phyloP scores from a whole-genome alignment of 495 filamentous ascomycete genomes.

The Penicillium mononematosum region DNA sequence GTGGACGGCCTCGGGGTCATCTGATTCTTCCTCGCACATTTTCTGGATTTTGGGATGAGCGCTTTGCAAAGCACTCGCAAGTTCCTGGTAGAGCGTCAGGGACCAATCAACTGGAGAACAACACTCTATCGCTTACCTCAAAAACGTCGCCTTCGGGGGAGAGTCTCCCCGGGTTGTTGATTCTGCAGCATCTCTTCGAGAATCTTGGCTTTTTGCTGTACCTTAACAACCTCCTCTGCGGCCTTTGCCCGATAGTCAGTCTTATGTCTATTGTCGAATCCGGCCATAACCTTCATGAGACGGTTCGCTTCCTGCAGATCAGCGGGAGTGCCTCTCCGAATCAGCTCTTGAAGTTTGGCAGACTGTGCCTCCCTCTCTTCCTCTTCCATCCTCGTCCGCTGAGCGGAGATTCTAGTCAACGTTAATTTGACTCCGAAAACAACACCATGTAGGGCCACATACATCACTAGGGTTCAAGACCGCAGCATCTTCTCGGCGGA shows the following conservation, averaged over 20 bases:
- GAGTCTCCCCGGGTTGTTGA: conserved; percentile 75
- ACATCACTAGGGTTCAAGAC: conserved; percentile 98
- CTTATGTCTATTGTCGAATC: conserved; percentile 90
- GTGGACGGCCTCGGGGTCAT: conserved; percentile 91
- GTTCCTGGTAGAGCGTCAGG: conserved; percentile 54
- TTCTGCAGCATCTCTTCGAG: conserved; percentile 90
- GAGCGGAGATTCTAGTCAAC: conserved; percentile 78
- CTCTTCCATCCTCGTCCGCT: conserved; percentile 96
- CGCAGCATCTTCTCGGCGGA: conserved; percentile 89
- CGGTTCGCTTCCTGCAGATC: conserved; percentile 95
- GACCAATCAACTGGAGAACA: conserved; percentile 1
- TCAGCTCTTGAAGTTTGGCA: conserved; percentile 94
- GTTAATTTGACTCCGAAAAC: conserved; percentile 29
- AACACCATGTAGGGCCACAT: conserved; percentile 37
- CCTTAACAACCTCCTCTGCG: conserved; percentile 88
- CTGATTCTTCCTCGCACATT: conserved; percentile 98
- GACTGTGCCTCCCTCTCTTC: conserved; percentile 93
- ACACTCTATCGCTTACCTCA: conserved; percentile 52
- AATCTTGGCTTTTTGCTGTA: conserved; percentile 87
- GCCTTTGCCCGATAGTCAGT: conserved; percentile 98
- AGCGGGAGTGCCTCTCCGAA: conserved; percentile 84
- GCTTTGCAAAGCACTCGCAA: conserved; percentile 86
- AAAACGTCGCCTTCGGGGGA: conserved; percentile 90
- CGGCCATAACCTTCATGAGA: conserved; percentile 98
- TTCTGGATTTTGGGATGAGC: conserved; percentile 98